phyloP scores from a whole-genome alignment of 78 protist species.

The Dictyostelium discoideum region dicty_2.7 NC_007089.4:580001-580500 shows the following conservation, averaged over 20 bases:
- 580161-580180: constrained; percentile 14
- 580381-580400: constrained; percentile 26
- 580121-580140: constrained; percentile 26
- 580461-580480: constrained; percentile 1
- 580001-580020: constrained; percentile 5
- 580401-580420: background rate
- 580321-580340: background rate
- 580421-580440: background rate
- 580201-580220: background rate
- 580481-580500: background rate
- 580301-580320: background rate
- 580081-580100: constrained; percentile 52
- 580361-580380: background rate
- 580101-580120: constrained; percentile 80
- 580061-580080: background rate
- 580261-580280: background rate
- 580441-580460: background rate
- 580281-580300: background rate
- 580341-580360: background rate
- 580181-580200: background rate
- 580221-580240: background rate
- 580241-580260: background rate
- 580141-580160: constrained; percentile 19
- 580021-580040: background rate
- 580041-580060: constrained; percentile 38